Evolutionary conservation across 1,284 basidiomycete species (phyloP), one percentile per base, ranked within the genome.

Genomic region (Pseudozyma flocculosa): DNA sequence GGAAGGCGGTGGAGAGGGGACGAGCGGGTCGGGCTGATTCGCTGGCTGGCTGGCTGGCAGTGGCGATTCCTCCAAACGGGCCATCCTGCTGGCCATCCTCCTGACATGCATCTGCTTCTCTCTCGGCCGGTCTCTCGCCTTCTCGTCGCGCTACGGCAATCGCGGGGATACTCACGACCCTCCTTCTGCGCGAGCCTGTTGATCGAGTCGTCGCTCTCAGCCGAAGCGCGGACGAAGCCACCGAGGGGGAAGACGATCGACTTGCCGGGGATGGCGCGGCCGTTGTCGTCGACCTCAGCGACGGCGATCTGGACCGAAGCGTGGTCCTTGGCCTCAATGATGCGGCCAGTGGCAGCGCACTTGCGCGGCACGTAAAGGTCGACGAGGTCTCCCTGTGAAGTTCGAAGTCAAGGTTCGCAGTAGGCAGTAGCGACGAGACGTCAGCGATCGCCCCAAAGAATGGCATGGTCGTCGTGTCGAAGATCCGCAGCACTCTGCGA

Each of bases 331-430:
- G 94, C 90, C 74, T 90, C 94, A 81, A 96, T 96, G 78, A 96
- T 84, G 72, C 92, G 89, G 85, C 92, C 91, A 88, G 78, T 71
- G 61, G 75, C 77, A 24, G 76, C 76, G 64, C 95, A 98, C 83
- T 98, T 97, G 85, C 94, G 91, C 80, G 94, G 94, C 80, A 98
- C 92, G 85, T 98, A 98, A 82, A 98, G 92, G 85, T 98, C 94
- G 80, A 98, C 94, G 81, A 98, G 93, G 81, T 91, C 85, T 84
- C 94, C 93, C 90, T 96, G 72, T 57, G 22, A n/a, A 40, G 11
- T 15, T 11, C 18, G 19, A 5, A 38, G 10, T 13, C 39, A 22
- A 4, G 3, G 36, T 30, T 23, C 23, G 23, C 14, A 18, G 14
- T 17, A 22, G 46, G 15, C 19, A 45, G 46, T 40, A 40, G 5